Percentiles rank a stretch among this genome's conserved stretches.
Evolutionary conservation across 768 basidiomycete genomes (phyloP).

Genomic region (Favolaschia claudopus): DNA sequence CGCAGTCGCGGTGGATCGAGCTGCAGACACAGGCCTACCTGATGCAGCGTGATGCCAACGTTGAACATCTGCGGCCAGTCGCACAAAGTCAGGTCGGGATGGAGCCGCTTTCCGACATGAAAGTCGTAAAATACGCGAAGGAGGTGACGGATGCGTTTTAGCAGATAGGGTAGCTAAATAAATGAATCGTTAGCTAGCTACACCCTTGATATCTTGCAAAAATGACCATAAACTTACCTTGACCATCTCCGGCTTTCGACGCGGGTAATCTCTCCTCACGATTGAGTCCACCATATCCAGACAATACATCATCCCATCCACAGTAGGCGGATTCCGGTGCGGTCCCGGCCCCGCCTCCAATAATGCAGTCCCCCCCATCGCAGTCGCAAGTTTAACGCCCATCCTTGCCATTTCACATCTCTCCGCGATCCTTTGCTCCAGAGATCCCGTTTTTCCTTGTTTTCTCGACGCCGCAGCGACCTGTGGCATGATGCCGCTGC

Average conservation of each 20-base stretch:
- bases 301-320: slow-evolving; percentile 32
- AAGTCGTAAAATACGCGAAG: slow-evolving; percentile 37
- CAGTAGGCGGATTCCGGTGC: slow-evolving; percentile 27
- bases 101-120: slow-evolving; percentile 14
- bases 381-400: background rate
- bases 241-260: background rate
- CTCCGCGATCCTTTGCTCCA: slow-evolving; percentile 7
- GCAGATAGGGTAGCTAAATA: slow-evolving; percentile 28
- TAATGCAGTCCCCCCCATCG: background rate
- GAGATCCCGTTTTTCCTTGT: background rate
- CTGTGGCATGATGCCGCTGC: background rate
- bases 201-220: too few species aligned
- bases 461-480: background rate
- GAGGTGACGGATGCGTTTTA: slow-evolving; percentile 35
- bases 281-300: slow-evolving; percentile 11
- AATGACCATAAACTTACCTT: background rate
- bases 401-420: slow-evolving; percentile 3
- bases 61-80: slow-evolving; percentile 32
- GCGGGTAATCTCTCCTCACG: slow-evolving; percentile 5
- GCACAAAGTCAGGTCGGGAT: slow-evolving; percentile 34
- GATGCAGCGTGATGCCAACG: slow-evolving; percentile 33
- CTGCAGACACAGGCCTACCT: slow-evolving; percentile 35
- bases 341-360: slow-evolving; percentile 21
- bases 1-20: slow-evolving; percentile 31
- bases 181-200: too few species aligned